Base-by-base conservation (phyloP, 2,329 filamentous ascomycete genomes). In the Talaromyces sp. region DNA sequence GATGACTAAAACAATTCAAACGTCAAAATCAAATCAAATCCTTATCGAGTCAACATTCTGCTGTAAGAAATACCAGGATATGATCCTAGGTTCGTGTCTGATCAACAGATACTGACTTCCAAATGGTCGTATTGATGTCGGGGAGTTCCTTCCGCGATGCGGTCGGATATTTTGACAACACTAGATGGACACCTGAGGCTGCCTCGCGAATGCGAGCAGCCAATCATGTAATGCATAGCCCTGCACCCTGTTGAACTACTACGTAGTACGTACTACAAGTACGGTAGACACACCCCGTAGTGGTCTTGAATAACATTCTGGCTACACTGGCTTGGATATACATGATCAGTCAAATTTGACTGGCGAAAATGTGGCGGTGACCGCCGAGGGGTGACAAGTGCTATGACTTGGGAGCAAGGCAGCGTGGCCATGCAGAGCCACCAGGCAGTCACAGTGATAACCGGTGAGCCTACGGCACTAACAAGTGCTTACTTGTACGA, bases 151-250 rank as follows among this genome's bases (percentile, higher is more conserved):
- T 54, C 50, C 10, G 31, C 19, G 22, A 58, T 58, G 56, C 22
- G 56, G n/a, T 37, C 52, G 52, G 56, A 59, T 43, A 31, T 43
- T 58, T 60, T 47, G 37, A 39, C 22, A n/a, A 43, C 45, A 33
- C 49, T 22, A 17, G 49, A 39, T 39, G 22, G 47, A 52, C 35
- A 54, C 50, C 52, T 56, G 52, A 56, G 52, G 52, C 52, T 56
- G 52, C 52, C n/a, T 56, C 17, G 50, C 27, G 50, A 31, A 54
- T 59, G 57, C 15, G 41, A 33, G 27, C 41, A 15, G 39, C 57
- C 57, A 60, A 60, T 45, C 57, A 60, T 22, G 37, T 19, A 13
- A 19, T 19, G 19, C 52, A 22, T 9, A n/a, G 6, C 13, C 15
- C 47, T 50, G 47, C 11, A 17, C 5, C 35, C 13, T 27, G 47